These are phyloP conservation scores for Corylus avellana DNA, from an alignment of 306 rosid genomes.

Conservation along the genomic window DNA sequence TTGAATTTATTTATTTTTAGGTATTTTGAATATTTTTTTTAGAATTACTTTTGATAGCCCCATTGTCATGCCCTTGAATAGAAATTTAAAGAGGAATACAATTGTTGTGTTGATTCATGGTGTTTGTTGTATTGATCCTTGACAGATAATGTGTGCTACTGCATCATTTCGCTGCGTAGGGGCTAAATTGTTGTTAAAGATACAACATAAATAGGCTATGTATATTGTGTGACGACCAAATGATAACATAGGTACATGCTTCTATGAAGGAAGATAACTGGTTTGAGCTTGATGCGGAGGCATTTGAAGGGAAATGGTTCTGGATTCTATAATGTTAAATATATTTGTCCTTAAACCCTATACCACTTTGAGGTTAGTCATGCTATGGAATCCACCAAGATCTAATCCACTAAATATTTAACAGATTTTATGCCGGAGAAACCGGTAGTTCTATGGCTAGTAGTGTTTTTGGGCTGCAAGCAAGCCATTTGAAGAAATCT, in stretches of 20 bases:
- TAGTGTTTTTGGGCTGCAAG: background rate
- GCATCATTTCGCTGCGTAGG: background rate
- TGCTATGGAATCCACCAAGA: too few species aligned
- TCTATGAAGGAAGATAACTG: background rate
- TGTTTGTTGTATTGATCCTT: background rate
- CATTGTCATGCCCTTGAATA: background rate
- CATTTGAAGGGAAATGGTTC: background rate
- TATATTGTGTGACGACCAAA: background rate
- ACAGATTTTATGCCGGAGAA: background rate
- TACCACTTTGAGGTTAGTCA: too few species aligned
- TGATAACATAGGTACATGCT: background rate
- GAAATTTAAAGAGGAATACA: too few species aligned
- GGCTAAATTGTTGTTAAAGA: background rate
- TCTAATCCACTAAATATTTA: background rate
- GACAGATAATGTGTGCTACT: background rate
- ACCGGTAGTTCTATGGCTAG: background rate
- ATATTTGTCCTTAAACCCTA: background rate
- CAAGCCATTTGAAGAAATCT: background rate
- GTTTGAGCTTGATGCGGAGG: background rate
- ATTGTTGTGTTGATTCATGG: background rate
- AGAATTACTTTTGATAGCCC: background rate
- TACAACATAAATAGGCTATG: background rate
- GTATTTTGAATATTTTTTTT: background rate
- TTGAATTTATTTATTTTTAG: background rate
- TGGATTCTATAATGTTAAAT: background rate